Conservation (phyloP, 169 alveolate species). For the Theileria orientalis region DNA sequence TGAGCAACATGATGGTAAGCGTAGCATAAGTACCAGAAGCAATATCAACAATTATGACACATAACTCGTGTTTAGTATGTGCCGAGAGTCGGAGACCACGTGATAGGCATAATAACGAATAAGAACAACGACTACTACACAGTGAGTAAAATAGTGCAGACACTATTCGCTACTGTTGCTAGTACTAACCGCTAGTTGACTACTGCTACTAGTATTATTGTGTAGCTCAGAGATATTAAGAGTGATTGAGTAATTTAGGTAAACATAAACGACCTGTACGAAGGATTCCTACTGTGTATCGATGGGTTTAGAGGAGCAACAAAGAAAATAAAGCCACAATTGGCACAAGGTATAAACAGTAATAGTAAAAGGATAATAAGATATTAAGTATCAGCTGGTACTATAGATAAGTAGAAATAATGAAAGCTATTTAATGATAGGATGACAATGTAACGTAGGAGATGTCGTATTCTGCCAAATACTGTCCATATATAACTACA, state of each 20-base stretch:
- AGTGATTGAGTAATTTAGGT: too few species aligned
- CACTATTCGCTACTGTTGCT: background rate
- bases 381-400: too few species aligned
- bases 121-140: conserved; percentile 69
- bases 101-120: conserved; percentile 68
- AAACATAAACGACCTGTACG: conserved; percentile 67
- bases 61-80: conserved; percentile 29
- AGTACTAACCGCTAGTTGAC: conserved; percentile 6
- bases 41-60: background rate
- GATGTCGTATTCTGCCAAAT: conserved; percentile 66
- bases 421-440: too few species aligned
- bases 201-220: too few species aligned
- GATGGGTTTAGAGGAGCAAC: conserved; percentile 75
- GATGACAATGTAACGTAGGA: too few species aligned
- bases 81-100: conserved; percentile 76
- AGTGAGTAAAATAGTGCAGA: conserved; percentile 2
- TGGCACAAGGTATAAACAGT: conserved; percentile 10
- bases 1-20: too few species aligned
- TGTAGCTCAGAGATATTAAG: too few species aligned
- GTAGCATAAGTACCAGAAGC: too few species aligned
- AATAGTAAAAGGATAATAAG: too few species aligned
- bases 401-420: too few species aligned
- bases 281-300: conserved; percentile 63
- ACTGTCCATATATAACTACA: conserved; percentile 43
- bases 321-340: conserved; percentile 68